Evolutionary conservation across 768 basidiomycete species (phyloP).

Genomic region (Mycena chlorophos): DNA sequence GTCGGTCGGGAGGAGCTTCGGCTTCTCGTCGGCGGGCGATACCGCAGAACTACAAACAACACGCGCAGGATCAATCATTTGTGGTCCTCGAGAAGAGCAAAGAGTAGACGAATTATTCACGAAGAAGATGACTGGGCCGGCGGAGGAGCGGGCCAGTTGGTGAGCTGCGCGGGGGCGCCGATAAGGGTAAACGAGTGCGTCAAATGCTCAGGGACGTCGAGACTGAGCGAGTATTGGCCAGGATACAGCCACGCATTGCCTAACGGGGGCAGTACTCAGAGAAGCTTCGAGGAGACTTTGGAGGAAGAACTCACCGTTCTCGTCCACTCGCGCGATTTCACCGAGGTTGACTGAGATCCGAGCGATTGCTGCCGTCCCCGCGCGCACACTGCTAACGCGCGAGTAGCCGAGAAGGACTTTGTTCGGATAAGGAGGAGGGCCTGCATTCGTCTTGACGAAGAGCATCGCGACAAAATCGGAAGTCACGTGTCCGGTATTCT

Average conservation of each 20-base stretch:
- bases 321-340: constrained; percentile 15
- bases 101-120: constrained; percentile 18
- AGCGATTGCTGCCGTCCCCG: constrained; percentile 10
- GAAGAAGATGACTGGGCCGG: constrained; percentile 3
- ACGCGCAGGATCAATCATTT: constrained; percentile 14
- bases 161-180: constrained; percentile 13
- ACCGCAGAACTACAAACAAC: constrained; percentile 10
- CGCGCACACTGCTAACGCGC: constrained; percentile 27
- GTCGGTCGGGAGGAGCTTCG: background rate
- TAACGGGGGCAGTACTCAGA: too few species aligned
- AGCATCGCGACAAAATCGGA: constrained; percentile 60
- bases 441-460: constrained; percentile 50
- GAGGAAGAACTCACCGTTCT: background rate
- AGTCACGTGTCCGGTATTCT: constrained; percentile 47
- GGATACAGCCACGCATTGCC: constrained; percentile 21
- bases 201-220: constrained; percentile 20
- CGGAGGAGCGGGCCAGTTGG: constrained; percentile 18
- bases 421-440: constrained; percentile 52
- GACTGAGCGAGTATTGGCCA: constrained; percentile 15
- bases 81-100: constrained; percentile 1
- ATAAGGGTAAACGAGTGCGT: constrained; percentile 18
- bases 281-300: background rate
- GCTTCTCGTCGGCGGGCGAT: constrained; percentile 14
- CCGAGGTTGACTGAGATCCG: constrained; percentile 14
- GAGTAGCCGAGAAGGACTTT: constrained; percentile 53